Conservation (phyloP, 345 rosid genomes). For the Schrenkiella parvula region DNA sequence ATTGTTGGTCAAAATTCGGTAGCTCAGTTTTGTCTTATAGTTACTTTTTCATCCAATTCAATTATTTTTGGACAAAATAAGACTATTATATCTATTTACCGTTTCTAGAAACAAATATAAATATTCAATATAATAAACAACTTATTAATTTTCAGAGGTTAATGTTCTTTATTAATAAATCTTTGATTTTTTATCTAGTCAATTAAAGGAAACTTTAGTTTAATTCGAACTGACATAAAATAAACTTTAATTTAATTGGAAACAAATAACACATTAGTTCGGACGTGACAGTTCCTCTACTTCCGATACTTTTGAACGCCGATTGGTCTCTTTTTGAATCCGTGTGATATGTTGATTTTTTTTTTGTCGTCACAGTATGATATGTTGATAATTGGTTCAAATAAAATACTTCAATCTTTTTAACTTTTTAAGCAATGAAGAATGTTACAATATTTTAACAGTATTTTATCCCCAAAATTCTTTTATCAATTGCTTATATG, state of each 20-base stretch:
- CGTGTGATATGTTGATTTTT: background rate
- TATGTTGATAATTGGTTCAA: too few relatives aligned
- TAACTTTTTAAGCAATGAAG: background rate
- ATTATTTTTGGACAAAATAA: too few relatives aligned
- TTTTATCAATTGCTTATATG: background rate
- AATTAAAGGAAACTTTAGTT: background rate
- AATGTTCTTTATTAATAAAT: background rate
- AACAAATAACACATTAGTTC: background rate
- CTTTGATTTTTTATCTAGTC: background rate
- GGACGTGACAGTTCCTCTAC: background rate
- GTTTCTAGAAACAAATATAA: too few relatives aligned
- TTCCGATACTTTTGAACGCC: background rate
- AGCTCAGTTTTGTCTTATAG: background rate
- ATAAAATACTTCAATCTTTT: background rate
- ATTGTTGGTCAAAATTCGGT: too few relatives aligned
- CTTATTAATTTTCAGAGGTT: background rate
- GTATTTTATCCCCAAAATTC: background rate
- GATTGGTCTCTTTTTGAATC: background rate
- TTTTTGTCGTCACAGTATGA: too few relatives aligned
- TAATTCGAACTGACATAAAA: background rate
- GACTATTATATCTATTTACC: too few relatives aligned
- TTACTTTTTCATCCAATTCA: background rate
- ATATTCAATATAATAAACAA: too few relatives aligned
- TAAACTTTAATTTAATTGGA: background rate
- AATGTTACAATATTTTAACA: background rate